phyloP scores from a whole-genome alignment of 2,329 filamentous ascomycete species.

The Pestalotiopsis fici region DNA sequence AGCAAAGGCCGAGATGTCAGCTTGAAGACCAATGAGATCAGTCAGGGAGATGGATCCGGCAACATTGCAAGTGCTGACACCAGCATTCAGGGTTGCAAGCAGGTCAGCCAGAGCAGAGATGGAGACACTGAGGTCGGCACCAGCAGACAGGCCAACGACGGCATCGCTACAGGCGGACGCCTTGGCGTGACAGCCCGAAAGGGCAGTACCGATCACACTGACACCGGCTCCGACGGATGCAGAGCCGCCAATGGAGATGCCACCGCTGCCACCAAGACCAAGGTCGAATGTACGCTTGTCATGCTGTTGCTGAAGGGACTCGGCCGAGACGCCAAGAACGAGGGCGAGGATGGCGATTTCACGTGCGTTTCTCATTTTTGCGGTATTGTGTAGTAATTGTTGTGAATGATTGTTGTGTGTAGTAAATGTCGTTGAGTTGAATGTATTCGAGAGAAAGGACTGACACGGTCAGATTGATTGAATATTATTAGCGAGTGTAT shows the following conservation, averaged over 20 bases:
- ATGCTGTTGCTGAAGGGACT: neutral
- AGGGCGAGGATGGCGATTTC: conserved; percentile 2
- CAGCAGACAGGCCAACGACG: conserved; percentile 7
- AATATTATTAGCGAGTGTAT: conserved; percentile 7
- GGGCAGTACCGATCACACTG: neutral
- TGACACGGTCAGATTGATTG: conserved; percentile 4
- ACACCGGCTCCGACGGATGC: neutral
- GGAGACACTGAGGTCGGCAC: conserved; percentile 5
- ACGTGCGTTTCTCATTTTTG: neutral
- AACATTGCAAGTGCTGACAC: conserved; percentile 5
- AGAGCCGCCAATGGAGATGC: neutral
- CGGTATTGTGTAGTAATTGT: neutral
- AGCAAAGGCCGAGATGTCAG: neutral
- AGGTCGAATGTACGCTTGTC: neutral
- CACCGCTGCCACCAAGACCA: neutral
- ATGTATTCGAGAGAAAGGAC: neutral
- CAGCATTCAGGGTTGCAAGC: conserved; percentile 2
- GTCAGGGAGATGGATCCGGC: conserved; percentile 9
- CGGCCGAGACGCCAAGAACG: conserved; percentile 1
- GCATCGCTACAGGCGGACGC: conserved; percentile 3
- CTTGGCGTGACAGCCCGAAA: conserved; percentile 1
- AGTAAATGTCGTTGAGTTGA: neutral
- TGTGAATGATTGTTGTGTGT: neutral
- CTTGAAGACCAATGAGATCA: conserved; percentile 8
- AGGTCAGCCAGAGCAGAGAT: conserved; percentile 5